phyloP scores from a whole-genome alignment of 345 rosid species.

The Limnanthes douglasii region DNA sequence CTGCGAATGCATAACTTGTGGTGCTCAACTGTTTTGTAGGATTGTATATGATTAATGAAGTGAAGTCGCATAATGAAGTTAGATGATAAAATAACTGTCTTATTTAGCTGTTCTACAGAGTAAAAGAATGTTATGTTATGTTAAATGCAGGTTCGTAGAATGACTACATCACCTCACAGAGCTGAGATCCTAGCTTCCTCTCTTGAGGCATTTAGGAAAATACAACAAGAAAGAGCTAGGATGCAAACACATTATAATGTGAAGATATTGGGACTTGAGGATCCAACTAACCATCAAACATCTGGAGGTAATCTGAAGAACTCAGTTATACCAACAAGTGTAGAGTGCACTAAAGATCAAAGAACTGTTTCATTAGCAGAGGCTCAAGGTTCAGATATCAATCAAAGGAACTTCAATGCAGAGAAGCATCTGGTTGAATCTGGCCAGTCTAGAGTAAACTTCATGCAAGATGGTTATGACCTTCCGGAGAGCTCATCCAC shows the following conservation, averaged over 20 bases:
- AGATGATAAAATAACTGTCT: too few species aligned
- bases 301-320: too few species aligned
- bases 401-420: conserved; percentile 12
- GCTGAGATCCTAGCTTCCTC: conserved; percentile 70
- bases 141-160: conserved; percentile 52
- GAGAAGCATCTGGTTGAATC: conserved; percentile 18
- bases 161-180: conserved; percentile 62
- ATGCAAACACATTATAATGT: conserved; percentile 10
- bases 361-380: conserved; percentile 15
- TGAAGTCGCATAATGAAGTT: too few species aligned
- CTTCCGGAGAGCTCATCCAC: conserved; percentile 13
- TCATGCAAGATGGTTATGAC: conserved; percentile 12
- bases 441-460: conserved; percentile 21
- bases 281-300: too few species aligned
- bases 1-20: too few species aligned
- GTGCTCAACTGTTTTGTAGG: too few species aligned
- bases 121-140: conserved; percentile 11
- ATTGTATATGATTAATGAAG: too few species aligned
- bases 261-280: conserved; percentile 11
- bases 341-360: conserved; percentile 17
- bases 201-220: too few species aligned
- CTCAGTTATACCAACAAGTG: too few species aligned
- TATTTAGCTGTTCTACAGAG: conserved; percentile 6
- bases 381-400: conserved; percentile 12
- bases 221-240: conserved; percentile 40